phyloP scores from a whole-genome alignment of 192 early-diverging fungal genomes.

The Umbelopsis ramanniana region DNA sequence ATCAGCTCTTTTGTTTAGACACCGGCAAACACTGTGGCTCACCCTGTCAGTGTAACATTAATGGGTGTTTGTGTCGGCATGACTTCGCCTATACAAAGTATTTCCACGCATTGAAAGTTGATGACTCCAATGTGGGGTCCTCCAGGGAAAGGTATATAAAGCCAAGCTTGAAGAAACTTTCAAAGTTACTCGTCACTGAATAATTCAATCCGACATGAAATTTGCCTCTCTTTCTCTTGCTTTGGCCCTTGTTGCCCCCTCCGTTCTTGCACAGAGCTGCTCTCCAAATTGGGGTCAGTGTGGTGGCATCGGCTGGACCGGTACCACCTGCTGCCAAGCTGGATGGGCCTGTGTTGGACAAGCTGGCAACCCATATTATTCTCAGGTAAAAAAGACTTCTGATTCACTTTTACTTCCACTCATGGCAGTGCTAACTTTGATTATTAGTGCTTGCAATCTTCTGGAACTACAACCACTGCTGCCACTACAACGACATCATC shows the following conservation, averaged over 20 bases:
- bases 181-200: neutral
- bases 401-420: neutral
- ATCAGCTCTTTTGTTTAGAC: too few relatives aligned
- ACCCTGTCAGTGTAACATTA: neutral
- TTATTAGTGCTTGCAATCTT: neutral
- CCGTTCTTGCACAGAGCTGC: slow-evolving; percentile 22
- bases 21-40: too few relatives aligned
- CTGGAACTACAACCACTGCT: neutral
- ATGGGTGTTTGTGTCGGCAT: neutral
- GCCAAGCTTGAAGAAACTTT: neutral
- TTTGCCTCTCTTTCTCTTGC: neutral
- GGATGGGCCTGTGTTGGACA: slow-evolving; percentile 18
- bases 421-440: neutral
- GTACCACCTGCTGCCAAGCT: slow-evolving; percentile 27
- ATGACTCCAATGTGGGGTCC: neutral
- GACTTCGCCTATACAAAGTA: neutral
- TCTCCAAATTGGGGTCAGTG: slow-evolving; percentile 28
- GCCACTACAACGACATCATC: neutral
- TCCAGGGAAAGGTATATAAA: neutral
- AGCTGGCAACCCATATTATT: neutral
- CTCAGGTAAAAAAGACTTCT: neutral
- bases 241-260: neutral
- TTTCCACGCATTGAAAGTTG: neutral
- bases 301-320: slow-evolving; percentile 33
- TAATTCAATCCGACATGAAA: neutral